phyloP scores from a whole-genome alignment of 441 rosid genomes.

The Brassica balearica region DNA sequence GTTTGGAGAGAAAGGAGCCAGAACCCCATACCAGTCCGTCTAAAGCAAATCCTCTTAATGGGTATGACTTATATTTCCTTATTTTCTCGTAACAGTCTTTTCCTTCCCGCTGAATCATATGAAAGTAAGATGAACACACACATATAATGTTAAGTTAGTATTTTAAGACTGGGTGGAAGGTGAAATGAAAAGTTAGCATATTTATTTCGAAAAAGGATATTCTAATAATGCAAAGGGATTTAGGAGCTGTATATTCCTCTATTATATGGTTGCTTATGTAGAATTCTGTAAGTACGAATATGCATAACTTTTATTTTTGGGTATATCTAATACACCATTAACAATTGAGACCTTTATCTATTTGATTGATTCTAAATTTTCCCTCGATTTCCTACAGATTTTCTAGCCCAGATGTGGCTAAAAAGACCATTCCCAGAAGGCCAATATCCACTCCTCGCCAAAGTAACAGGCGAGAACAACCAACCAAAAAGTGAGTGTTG shows the following conservation, averaged over 20 bases:
- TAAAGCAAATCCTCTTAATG: constrained; percentile 39
- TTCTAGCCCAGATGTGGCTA: constrained; percentile 44
- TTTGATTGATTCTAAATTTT: not conserved
- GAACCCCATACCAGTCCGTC: constrained; percentile 39
- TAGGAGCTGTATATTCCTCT: constrained; percentile 15
- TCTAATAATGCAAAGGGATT: constrained; percentile 7
- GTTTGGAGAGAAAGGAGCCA: constrained; percentile 52
- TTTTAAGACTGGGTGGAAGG: constrained; percentile 1
- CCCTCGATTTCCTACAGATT: constrained; percentile 48
- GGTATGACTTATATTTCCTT: constrained; percentile 49
- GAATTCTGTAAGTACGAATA: not conserved
- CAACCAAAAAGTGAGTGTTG: constrained; percentile 69
- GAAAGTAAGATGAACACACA: constrained; percentile 19
- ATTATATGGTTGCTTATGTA: constrained; percentile 15
- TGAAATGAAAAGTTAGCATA: not conserved
- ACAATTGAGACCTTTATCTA: not conserved
- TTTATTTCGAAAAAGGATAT: not conserved
- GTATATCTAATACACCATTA: constrained; percentile 6
- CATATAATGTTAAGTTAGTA: not conserved
- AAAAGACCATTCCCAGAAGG: constrained; percentile 47
- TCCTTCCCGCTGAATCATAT: constrained; percentile 19
- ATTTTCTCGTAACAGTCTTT: not conserved
- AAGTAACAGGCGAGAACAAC: constrained; percentile 63
- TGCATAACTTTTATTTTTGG: not conserved
- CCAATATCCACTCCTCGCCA: constrained; percentile 48